Conservation (phyloP, 2,329 filamentous ascomycete genomes). For the Diplocarpon rosae region DNA sequence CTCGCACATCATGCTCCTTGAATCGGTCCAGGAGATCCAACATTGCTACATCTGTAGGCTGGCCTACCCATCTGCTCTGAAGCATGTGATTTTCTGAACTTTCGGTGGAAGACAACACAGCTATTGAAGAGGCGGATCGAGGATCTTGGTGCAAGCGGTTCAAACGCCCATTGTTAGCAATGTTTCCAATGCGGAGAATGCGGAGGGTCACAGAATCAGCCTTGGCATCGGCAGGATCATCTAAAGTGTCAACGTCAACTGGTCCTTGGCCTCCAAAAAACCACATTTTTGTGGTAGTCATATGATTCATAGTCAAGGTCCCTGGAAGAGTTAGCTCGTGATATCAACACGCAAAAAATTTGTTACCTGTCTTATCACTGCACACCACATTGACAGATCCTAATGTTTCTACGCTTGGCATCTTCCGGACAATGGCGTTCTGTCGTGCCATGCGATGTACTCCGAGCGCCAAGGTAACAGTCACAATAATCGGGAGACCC, state of each 20-base stretch:
- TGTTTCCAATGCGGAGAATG: conserved; percentile 84
- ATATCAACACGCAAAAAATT: background rate
- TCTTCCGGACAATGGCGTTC: conserved; percentile 86
- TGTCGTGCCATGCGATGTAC: conserved; percentile 93
- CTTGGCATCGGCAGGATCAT: conserved; percentile 42
- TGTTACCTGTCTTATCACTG: conserved; percentile 82
- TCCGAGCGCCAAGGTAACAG: conserved; percentile 86
- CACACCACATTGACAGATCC: conserved; percentile 99
- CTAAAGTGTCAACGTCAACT: conserved; percentile 38
- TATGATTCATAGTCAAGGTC: conserved; percentile 93
- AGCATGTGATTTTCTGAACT: conserved; percentile 44
- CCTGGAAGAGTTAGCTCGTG: conserved; percentile 36
- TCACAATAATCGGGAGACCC: conserved; percentile 95
- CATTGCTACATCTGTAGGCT: conserved; percentile 96
- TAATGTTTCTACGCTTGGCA: conserved; percentile 94
- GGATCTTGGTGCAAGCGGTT: conserved; percentile 60
- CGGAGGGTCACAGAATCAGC: conserved; percentile 66
- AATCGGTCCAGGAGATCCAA: conserved; percentile 86
- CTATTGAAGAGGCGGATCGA: conserved; percentile 59
- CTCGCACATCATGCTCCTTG: conserved; percentile 82
- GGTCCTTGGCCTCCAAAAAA: conserved; percentile 60
- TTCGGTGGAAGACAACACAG: conserved; percentile 76
- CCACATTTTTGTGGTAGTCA: conserved; percentile 97
- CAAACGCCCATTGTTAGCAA: conserved; percentile 87
- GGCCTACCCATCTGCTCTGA: conserved; percentile 88